Evolutionary conservation across 164 flowering plant genomes (phyloP).

Genomic region (Akebia trifoliata): DNA sequence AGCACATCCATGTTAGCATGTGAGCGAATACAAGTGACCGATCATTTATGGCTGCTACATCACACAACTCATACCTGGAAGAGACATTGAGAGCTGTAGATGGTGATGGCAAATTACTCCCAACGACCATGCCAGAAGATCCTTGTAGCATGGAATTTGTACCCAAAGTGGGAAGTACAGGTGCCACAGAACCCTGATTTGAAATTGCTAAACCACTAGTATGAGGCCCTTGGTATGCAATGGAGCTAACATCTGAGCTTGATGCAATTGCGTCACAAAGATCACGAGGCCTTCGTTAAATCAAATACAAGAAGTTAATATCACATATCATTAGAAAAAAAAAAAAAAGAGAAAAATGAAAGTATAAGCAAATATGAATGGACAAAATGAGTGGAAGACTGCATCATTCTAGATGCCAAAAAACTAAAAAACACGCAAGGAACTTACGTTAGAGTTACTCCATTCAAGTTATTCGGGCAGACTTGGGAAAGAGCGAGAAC

Average conservation of each 20-base stretch:
- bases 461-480: conserved; percentile 54
- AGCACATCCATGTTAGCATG: conserved; percentile 5
- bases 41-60: background rate
- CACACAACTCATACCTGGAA: conserved; percentile 40
- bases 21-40: background rate
- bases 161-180: conserved; percentile 52
- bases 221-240: conserved; percentile 62
- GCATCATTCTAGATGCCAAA: background rate
- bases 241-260: conserved; percentile 53
- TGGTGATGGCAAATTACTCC: conserved; percentile 53
- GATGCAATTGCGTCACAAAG: conserved; percentile 56
- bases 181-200: conserved; percentile 47
- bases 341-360: background rate
- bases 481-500: conserved; percentile 53
- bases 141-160: conserved; percentile 50
- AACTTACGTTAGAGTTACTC: conserved; percentile 66
- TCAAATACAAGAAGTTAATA: conserved; percentile 1
- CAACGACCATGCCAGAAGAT: conserved; percentile 48
- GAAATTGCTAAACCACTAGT: conserved; percentile 44
- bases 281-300: conserved; percentile 78
- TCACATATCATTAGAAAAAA: background rate
- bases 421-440: too few relatives aligned
- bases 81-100: conserved; percentile 44
- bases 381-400: background rate
- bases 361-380: background rate